phyloP scores from a whole-genome alignment of 352 stramenopile species.

The Phytophthora pseudosyringae region DNA sequence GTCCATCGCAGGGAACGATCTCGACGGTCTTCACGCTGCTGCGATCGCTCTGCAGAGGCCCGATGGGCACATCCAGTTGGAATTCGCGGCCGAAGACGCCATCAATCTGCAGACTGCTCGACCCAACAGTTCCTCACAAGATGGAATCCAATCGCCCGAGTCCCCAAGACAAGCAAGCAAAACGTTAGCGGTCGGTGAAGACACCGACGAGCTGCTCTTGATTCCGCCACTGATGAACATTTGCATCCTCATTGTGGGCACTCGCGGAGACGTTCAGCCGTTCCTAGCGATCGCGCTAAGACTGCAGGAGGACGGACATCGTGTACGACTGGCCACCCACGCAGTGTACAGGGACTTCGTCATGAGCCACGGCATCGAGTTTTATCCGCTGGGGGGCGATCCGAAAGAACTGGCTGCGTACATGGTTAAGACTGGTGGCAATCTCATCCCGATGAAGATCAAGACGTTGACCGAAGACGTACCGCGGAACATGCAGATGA shows the following conservation, averaged over 20 bases:
- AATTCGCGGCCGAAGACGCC: conserved; percentile 39
- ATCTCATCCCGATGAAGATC: conserved; percentile 70
- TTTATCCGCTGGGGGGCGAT: conserved; percentile 78
- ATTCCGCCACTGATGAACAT: conserved; percentile 64
- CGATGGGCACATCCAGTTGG: conserved; percentile 43
- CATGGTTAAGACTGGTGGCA: conserved; percentile 90
- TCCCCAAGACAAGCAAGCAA: conserved; percentile 6
- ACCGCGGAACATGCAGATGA: conserved; percentile 87
- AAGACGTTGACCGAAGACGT: conserved; percentile 68
- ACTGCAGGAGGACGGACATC: conserved; percentile 83
- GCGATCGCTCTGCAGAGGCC: conserved; percentile 26
- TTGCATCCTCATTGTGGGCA: conserved; percentile 92
- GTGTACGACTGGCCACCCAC: conserved; percentile 92
- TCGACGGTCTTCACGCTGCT: conserved; percentile 25
- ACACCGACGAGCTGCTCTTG: conserved; percentile 20
- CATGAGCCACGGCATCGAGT: conserved; percentile 70
- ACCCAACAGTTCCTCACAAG: neutral
- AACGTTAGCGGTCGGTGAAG: neutral
- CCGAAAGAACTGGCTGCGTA: conserved; percentile 83
- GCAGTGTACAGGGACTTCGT: conserved; percentile 87
- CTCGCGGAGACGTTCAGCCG: conserved; percentile 86
- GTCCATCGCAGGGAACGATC: conserved; percentile 23
- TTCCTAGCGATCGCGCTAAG: conserved; percentile 80
- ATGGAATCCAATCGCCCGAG: conserved; percentile 7
- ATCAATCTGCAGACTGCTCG: conserved; percentile 34